Evolutionary conservation across 2,329 filamentous ascomycete species (phyloP).

Genomic region (Pseudopithomyces chartarum): DNA sequence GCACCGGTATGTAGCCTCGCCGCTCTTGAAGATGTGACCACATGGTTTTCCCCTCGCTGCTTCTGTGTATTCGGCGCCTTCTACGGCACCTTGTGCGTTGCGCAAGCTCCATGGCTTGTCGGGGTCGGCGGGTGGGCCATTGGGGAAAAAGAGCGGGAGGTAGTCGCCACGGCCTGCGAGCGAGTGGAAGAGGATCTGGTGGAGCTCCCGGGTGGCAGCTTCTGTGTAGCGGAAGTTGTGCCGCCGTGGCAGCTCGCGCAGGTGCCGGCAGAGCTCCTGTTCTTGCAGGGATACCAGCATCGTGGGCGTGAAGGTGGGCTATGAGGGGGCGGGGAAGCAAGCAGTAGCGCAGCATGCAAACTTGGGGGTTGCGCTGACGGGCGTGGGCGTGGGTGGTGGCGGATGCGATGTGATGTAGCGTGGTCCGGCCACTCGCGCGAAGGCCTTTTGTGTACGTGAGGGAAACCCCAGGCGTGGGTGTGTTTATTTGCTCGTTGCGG

Average conservation of each 20-base stretch:
- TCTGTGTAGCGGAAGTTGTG: slow-evolving; percentile 78
- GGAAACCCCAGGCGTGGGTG: not conserved
- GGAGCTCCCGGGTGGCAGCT: slow-evolving; percentile 71
- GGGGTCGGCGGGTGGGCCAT: slow-evolving; percentile 65
- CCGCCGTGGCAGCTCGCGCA: slow-evolving; percentile 75
- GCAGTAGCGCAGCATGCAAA: not conserved
- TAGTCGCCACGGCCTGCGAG: slow-evolving; percentile 78
- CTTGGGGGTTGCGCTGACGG: slow-evolving; percentile 1
- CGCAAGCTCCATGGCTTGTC: slow-evolving; percentile 73
- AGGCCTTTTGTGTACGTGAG: slow-evolving; percentile 1
- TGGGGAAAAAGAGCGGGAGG: slow-evolving; percentile 80
- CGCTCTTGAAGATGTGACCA: slow-evolving; percentile 94
- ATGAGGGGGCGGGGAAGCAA: slow-evolving; percentile 16
- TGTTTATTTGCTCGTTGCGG: not conserved
- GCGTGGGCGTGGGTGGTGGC: not conserved
- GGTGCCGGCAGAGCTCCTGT: slow-evolving; percentile 80
- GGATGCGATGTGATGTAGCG: slow-evolving; percentile 5
- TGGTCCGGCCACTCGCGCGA: slow-evolving; percentile 23
- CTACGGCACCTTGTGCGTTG: slow-evolving; percentile 87
- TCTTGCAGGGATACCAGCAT: slow-evolving; percentile 63
- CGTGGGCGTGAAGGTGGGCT: slow-evolving; percentile 16
- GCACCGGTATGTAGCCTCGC: slow-evolving; percentile 93
- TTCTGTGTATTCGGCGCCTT: slow-evolving; percentile 93
- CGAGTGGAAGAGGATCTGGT: slow-evolving; percentile 83
- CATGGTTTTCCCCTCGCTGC: slow-evolving; percentile 90